Evolutionary conservation across 257 asterid species (phyloP).

Genomic region (Gynochthodes officinalis): DNA sequence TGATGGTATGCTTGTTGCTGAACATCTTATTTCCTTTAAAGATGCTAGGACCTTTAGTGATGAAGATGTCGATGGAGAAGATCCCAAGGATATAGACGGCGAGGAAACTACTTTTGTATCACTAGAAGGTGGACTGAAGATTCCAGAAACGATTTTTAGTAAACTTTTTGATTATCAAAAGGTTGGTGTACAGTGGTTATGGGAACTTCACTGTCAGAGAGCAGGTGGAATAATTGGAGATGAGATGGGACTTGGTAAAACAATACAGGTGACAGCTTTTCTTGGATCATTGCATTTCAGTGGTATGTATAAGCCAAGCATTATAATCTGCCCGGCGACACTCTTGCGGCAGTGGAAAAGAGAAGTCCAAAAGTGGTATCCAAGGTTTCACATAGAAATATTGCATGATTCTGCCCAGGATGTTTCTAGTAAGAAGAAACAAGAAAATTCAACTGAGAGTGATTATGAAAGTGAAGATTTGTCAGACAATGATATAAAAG

Average conservation of each 20-base stretch:
- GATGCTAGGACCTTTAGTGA: constrained; percentile 49
- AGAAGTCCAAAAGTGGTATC: constrained; percentile 90
- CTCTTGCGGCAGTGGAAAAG: constrained; percentile 93
- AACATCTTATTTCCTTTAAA: constrained; percentile 30
- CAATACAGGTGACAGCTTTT: constrained; percentile 78
- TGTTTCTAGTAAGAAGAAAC: constrained; percentile 47
- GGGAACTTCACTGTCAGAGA: constrained; percentile 98
- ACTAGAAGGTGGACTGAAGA: constrained; percentile 89
- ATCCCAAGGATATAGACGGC: constrained; percentile 43
- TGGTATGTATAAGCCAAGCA: constrained; percentile 86
- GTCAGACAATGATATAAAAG: constrained; percentile 53
- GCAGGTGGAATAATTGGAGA: constrained; percentile 99
- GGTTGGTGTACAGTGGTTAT: constrained; percentile 98
- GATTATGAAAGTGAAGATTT: constrained; percentile 65
- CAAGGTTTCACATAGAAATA: constrained; percentile 72
- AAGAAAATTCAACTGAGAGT: constrained; percentile 49
- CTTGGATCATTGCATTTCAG: constrained; percentile 94
- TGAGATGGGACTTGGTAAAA: constrained; percentile 99
- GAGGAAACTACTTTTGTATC: constrained; percentile 58
- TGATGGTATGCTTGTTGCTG: constrained; percentile 5
- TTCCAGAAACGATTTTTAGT: constrained; percentile 66
- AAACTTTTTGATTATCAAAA: constrained; percentile 91
- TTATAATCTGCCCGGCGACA: constrained; percentile 87
- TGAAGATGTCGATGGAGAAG: constrained; percentile 53
- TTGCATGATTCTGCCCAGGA: constrained; percentile 89